Evolutionary conservation across 2,329 filamentous ascomycete species (phyloP), one percentile per base, ranked within the genome.

Genomic region (Myriangium duriaei): DNA sequence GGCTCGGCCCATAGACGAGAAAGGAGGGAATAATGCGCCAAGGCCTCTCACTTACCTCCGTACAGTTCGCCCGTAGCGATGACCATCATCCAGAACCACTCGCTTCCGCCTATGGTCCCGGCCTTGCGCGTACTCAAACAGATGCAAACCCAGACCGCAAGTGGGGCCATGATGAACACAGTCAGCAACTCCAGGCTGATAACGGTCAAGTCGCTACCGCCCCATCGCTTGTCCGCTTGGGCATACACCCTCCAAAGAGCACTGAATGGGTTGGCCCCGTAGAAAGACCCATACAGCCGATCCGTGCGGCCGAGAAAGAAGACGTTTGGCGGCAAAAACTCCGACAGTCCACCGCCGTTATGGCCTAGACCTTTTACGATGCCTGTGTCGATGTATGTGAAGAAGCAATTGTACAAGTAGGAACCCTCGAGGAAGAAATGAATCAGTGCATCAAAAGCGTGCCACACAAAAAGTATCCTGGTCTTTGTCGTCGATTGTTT

Each of bases 371-470:
- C 36, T 30, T 39, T 34, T 15, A 39, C 51, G 28, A 58, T 57
- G 5, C 65, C 59, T 28, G 72, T 55, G 13, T 58, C 51, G 33
- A 61, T 60, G 51, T 66, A 76, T 48, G 70, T 70, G 69, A 86
- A 88, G 71, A 96, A 92, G 66, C 84, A 93, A 63, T 93, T 84
- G 69, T 86, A 95, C 15, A 95, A 75, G 61, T 85, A 96, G 52
- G 76, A 80, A 38, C 85, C 87, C 64, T 96, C 88, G 56, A 96
- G 81, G 57, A 85, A 68, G 60, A 92, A 76, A 65, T 98, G 91
- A 52, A 87, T 88, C 30, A 95, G 71, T 19, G 84, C 84, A 59
- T 95, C 87, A 63, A 93, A 92, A 26, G 83, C 72, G 64, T 95
- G 87, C 88, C 88, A 95, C 62, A 92, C 73, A 69, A 94, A 94